Evolutionary conservation across 441 rosid species (phyloP).

Genomic region (Breynia disticha): DNA sequence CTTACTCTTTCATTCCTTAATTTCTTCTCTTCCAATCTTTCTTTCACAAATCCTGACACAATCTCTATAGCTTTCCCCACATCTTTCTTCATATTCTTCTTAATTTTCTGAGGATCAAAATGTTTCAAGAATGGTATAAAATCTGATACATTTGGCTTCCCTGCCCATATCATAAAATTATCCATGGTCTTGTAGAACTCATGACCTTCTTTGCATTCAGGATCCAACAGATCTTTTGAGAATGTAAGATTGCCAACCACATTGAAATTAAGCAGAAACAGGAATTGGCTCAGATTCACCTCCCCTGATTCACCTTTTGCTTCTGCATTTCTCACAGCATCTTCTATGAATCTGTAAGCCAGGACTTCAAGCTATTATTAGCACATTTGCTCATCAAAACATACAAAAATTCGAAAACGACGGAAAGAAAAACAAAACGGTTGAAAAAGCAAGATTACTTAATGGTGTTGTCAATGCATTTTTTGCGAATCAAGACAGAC

Average conservation of each 20-base stretch:
- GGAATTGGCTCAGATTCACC: conserved; percentile 2
- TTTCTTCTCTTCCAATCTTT: conserved; percentile 9
- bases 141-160: conserved; percentile 15
- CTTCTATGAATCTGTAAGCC: neutral
- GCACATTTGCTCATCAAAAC: no score
- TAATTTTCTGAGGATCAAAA: conserved; percentile 14
- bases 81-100: conserved; percentile 10
- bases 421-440: no score
- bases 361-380: neutral
- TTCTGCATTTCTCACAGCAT: neutral
- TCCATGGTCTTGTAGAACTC: conserved; percentile 14
- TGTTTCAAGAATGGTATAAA: conserved; percentile 8
- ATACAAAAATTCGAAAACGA: no score
- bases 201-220: conserved; percentile 5
- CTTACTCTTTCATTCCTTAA: neutral
- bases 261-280: conserved; percentile 16
- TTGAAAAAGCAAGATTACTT: no score
- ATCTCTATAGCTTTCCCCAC: conserved; percentile 7
- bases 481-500: neutral
- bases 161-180: conserved; percentile 7
- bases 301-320: conserved; percentile 10
- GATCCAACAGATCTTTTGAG: conserved; percentile 11
- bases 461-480: conserved; percentile 9
- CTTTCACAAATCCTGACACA: neutral
- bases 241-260: conserved; percentile 15